Conservation (phyloP, 202 grass and related monocot species). For the Setaria viridis region DNA sequence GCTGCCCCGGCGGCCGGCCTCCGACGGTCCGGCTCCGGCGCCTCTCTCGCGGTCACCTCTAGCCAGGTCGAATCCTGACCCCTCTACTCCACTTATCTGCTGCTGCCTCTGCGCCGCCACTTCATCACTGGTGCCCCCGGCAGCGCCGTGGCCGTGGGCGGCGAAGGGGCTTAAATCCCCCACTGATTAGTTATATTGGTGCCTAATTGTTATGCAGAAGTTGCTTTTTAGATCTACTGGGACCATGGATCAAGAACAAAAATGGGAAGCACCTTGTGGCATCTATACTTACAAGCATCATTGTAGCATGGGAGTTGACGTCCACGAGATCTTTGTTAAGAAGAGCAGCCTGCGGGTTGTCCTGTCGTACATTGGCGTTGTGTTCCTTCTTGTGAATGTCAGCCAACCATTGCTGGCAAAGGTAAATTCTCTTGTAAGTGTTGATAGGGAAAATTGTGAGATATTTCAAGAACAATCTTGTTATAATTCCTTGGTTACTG, state of each 20-base stretch:
- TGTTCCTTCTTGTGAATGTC: conserved; percentile 59
- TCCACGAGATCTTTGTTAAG: conserved; percentile 77
- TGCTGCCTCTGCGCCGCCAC: not conserved
- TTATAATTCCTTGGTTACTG: not conserved
- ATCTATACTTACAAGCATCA: conserved; percentile 46
- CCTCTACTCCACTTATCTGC: no score
- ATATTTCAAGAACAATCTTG: conserved; percentile 1
- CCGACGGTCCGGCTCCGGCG: not conserved
- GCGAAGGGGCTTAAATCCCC: not conserved
- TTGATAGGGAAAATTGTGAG: not conserved
- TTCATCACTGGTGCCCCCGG: not conserved
- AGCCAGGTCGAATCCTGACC: not conserved
- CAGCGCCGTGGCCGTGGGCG: not conserved
- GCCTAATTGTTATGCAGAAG: conserved; percentile 7
- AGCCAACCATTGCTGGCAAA: conserved; percentile 50
- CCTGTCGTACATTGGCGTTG: conserved; percentile 56
- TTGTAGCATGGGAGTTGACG: conserved; percentile 53
- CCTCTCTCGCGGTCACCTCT: not conserved
- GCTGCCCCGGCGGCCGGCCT: not conserved
- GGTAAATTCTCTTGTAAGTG: conserved; percentile 44
- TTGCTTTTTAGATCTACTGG: conserved; percentile 25
- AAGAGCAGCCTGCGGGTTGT: conserved; percentile 58
- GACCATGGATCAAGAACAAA: conserved; percentile 40
- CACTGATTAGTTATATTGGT: not conserved
- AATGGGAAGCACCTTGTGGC: conserved; percentile 27